phyloP scores from a whole-genome alignment of 106 monocot genomes.

The Allium cepa region DNA sequence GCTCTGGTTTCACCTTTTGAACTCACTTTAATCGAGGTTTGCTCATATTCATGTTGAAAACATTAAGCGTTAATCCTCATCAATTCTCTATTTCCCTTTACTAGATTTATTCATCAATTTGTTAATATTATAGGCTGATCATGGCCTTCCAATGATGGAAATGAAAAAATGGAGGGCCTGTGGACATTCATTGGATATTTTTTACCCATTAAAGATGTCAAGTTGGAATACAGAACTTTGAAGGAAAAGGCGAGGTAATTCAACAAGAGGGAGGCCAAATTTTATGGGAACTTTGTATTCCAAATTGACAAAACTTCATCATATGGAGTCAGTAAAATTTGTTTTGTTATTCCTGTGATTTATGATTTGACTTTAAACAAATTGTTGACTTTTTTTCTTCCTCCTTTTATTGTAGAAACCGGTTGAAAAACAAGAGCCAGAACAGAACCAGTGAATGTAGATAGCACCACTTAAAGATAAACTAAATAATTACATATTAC shows the following conservation, averaged over 20 bases:
- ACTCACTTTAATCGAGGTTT: constrained; percentile 90
- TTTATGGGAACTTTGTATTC: constrained; percentile 95
- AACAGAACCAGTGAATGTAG: constrained; percentile 37
- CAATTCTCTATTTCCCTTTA: background rate
- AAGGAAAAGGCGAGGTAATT: constrained; percentile 87
- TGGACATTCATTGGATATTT: constrained; percentile 85
- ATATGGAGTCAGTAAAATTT: constrained; percentile 21
- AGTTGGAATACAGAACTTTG: constrained; percentile 74
- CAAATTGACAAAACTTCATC: constrained; percentile 51
- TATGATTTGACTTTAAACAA: background rate
- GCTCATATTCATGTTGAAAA: background rate
- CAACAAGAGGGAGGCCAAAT: constrained; percentile 88
- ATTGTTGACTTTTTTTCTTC: background rate
- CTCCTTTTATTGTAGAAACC: constrained; percentile 10
- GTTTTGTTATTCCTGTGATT: background rate
- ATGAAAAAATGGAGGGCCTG: constrained; percentile 95
- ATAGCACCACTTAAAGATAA: constrained; percentile 25
- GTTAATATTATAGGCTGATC: constrained; percentile 49
- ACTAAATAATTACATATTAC: no score
- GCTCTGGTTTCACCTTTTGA: constrained; percentile 93
- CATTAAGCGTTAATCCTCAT: background rate
- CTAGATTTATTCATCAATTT: background rate
- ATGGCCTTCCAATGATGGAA: constrained; percentile 94
- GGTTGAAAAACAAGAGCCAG: constrained; percentile 14
- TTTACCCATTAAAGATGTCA: constrained; percentile 41